A percentile compares a stretch with the other conserved stretches of the same genome.
Conservation (phyloP, 768 basidiomycete genomes). For the Tricholoma terreum region DNA sequence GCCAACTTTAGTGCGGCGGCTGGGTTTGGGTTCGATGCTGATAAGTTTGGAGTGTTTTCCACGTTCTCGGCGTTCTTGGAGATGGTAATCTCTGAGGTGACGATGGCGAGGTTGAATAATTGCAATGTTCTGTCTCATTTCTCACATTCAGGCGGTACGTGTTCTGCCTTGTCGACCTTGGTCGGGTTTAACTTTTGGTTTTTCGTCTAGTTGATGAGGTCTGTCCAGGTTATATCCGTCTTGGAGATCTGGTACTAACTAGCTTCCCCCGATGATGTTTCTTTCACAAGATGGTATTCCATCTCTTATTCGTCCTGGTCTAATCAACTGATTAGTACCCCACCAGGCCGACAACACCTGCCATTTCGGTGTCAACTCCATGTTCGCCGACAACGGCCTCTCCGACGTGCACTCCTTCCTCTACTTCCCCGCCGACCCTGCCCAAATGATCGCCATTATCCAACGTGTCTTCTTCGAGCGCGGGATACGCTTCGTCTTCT, state of each 20-base stretch:
- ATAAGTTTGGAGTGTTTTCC: slow-evolving; percentile 86
- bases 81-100: slow-evolving; percentile 86
- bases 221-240: slow-evolving; percentile 11
- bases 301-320: neutral
- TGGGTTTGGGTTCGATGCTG: slow-evolving; percentile 78
- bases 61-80: slow-evolving; percentile 92
- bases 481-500: slow-evolving; percentile 84
- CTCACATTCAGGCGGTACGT: slow-evolving; percentile 80
- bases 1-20: slow-evolving; percentile 83
- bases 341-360: slow-evolving; percentile 46
- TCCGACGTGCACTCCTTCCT: slow-evolving; percentile 74
- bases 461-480: slow-evolving; percentile 78
- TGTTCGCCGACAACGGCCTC: slow-evolving; percentile 88
- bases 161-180: neutral
- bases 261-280: neutral
- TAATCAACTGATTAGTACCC: slow-evolving; percentile 8
- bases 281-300: slow-evolving; percentile 28
- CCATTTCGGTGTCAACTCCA: slow-evolving; percentile 64
- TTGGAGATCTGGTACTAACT: neutral
- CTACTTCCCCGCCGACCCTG: slow-evolving; percentile 85
- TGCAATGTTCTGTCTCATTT: slow-evolving; percentile 89
- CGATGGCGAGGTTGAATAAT: slow-evolving; percentile 89
- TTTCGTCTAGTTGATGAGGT: slow-evolving; percentile 57
- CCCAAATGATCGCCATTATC: slow-evolving; percentile 78
- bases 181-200: slow-evolving; percentile 1